phyloP scores from a whole-genome alignment of 768 basidiomycete genomes.

The Galerina sulciceps region DNA sequence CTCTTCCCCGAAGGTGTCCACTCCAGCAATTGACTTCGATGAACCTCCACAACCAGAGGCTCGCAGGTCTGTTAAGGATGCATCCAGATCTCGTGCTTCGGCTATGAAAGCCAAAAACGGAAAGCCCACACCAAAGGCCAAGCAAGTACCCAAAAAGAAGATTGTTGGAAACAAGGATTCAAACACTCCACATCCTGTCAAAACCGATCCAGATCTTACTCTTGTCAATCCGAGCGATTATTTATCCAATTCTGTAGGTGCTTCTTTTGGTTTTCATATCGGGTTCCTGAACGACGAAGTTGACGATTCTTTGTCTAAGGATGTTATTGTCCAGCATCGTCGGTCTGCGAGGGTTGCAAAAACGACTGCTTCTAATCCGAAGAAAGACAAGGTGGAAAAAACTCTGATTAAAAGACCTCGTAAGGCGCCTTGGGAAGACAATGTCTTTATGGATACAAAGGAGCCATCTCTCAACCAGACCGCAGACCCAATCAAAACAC shows the following conservation, averaged over 20 bases:
- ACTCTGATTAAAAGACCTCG: conserved; percentile 22
- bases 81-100: conserved; percentile 18
- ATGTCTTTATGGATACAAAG: conserved; percentile 18
- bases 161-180: background rate
- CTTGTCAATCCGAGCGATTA: background rate
- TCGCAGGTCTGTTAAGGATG: background rate
- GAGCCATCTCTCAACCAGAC: no score
- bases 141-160: background rate
- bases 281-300: background rate
- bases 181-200: background rate
- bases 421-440: conserved; percentile 35
- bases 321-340: background rate
- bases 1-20: background rate
- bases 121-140: conserved; percentile 12
- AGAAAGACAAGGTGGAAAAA: background rate
- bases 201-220: conserved; percentile 8
- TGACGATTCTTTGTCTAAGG: background rate
- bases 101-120: conserved; percentile 35
- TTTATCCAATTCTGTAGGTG: background rate
- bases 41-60: conserved; percentile 8
- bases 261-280: background rate
- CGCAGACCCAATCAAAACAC: no score
- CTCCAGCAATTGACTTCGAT: conserved; percentile 12
- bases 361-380: background rate
- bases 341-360: conserved; percentile 14